phyloP scores from a whole-genome alignment of 306 rosid species.

The Hippophae tibetana region DNA sequence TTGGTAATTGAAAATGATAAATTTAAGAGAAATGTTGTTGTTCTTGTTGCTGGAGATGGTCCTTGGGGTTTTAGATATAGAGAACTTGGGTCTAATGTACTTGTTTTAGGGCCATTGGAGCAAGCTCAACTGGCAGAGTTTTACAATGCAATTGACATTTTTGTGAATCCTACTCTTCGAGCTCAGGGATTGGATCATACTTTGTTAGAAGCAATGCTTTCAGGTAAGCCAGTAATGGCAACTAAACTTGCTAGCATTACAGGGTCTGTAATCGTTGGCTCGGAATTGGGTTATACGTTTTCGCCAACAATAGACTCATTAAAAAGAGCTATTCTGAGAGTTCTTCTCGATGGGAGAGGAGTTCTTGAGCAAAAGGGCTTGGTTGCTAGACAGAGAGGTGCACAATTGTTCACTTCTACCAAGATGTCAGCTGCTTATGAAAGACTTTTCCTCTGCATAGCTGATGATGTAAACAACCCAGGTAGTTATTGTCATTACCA shows the following conservation, averaged over 20 bases:
- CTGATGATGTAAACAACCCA: conserved; percentile 22
- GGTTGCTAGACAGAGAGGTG: conserved; percentile 49
- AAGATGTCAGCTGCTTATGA: conserved; percentile 67
- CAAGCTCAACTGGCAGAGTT: conserved; percentile 52
- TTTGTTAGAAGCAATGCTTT: conserved; percentile 50
- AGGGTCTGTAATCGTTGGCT: conserved; percentile 48
- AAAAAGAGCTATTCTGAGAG: conserved; percentile 33
- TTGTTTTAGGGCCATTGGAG: conserved; percentile 55
- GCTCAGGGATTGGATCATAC: conserved; percentile 69
- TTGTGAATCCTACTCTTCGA: conserved; percentile 44
- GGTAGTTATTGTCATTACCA: conserved; percentile 34
- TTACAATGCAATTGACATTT: conserved; percentile 51
- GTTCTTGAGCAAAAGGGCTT: conserved; percentile 44
- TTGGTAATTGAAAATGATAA: conserved; percentile 34
- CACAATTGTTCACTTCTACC: conserved; percentile 55
- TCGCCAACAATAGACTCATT: conserved; percentile 51
- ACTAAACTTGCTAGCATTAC: conserved; percentile 63
- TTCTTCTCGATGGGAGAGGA: conserved; percentile 33
- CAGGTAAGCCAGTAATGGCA: conserved; percentile 59
- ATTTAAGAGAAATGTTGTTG: conserved; percentile 28
- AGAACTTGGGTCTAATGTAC: conserved; percentile 40
- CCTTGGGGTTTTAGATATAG: conserved; percentile 68
- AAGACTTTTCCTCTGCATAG: conserved; percentile 64
- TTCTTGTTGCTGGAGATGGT: conserved; percentile 70
- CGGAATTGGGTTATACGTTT: conserved; percentile 57